Evolutionary conservation across 208 protist genomes (phyloP).

Genomic region (Herpetomonas tarakana): DNA sequence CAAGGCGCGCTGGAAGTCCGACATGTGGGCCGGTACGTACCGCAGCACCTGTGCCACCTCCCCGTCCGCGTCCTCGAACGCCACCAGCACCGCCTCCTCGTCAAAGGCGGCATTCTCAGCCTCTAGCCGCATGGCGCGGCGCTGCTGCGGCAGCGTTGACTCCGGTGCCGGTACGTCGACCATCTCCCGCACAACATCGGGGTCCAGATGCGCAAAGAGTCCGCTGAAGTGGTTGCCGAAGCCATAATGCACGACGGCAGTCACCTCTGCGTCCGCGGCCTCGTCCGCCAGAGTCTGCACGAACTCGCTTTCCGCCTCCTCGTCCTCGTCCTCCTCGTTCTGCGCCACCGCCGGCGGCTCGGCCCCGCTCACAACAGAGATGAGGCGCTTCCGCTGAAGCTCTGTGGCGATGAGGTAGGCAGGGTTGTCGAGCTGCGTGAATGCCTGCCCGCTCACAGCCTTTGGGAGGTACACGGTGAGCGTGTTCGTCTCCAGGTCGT

Average conservation of each 20-base stretch:
- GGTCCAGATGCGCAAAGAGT: conserved; percentile 57
- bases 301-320: conserved; percentile 73
- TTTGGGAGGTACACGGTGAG: conserved; percentile 87
- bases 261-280: not conserved
- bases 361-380: conserved; percentile 29
- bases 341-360: conserved; percentile 6
- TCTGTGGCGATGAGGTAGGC: conserved; percentile 84
- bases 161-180: conserved; percentile 57
- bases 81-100: conserved; percentile 62
- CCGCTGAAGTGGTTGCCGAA: conserved; percentile 79
- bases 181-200: conserved; percentile 57
- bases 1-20: conserved; percentile 45
- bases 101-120: conserved; percentile 59
- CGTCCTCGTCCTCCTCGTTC: conserved; percentile 29
- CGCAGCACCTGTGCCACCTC: conserved; percentile 57
- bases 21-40: conserved; percentile 64
- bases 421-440: conserved; percentile 84
- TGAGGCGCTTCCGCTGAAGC: conserved; percentile 53
- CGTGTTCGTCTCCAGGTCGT: conserved; percentile 67
- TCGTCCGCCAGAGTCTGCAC: conserved; percentile 39
- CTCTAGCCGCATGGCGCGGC: conserved; percentile 39
- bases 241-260: conserved; percentile 53
- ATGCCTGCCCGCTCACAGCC: conserved; percentile 48
- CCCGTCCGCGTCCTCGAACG: conserved; percentile 69
- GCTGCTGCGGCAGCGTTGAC: conserved; percentile 35